Evolutionary conservation across 176 grass and related monocot genomes (phyloP).

Genomic region (Musa acuminata): DNA sequence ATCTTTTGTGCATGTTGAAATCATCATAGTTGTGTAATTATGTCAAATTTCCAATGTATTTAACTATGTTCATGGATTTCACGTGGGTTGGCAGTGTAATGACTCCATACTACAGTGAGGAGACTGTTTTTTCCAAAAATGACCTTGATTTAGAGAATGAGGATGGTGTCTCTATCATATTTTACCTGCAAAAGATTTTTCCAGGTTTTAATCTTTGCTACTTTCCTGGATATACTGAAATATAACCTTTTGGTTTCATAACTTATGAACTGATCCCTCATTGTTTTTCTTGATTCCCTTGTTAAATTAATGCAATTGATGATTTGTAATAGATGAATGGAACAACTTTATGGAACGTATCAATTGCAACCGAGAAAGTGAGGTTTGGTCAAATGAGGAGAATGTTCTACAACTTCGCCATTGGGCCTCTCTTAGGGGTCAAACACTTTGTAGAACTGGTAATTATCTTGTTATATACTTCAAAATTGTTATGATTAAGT

Average conservation of each 20-base stretch:
- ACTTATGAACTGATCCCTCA: background rate
- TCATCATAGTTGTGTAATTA: no score
- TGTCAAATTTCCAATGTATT: background rate
- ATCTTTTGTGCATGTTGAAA: no score
- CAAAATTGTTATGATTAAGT: background rate
- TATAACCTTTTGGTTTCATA: background rate
- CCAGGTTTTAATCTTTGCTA: constrained; percentile 46
- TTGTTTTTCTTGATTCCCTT: background rate
- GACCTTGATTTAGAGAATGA: constrained; percentile 99
- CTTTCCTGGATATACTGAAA: background rate
- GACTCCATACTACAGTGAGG: constrained; percentile 98
- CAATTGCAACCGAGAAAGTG: constrained; percentile 77
- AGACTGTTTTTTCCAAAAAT: constrained; percentile 86
- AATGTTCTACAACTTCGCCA: constrained; percentile 86
- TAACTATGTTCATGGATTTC: background rate
- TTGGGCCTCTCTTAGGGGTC: constrained; percentile 89
- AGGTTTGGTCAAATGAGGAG: constrained; percentile 94
- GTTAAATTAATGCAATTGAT: constrained; percentile 15
- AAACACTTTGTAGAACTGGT: constrained; percentile 93
- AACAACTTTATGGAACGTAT: constrained; percentile 98
- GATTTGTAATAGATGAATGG: constrained; percentile 77
- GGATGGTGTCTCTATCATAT: constrained; percentile 96
- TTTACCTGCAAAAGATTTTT: constrained; percentile 98
- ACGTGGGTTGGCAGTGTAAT: constrained; percentile 52
- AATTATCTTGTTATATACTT: background rate